These are phyloP conservation scores for Acanthamoeba culbertsoni DNA, from an alignment of 208 protist genomes.

Conservation along the genomic window DNA sequence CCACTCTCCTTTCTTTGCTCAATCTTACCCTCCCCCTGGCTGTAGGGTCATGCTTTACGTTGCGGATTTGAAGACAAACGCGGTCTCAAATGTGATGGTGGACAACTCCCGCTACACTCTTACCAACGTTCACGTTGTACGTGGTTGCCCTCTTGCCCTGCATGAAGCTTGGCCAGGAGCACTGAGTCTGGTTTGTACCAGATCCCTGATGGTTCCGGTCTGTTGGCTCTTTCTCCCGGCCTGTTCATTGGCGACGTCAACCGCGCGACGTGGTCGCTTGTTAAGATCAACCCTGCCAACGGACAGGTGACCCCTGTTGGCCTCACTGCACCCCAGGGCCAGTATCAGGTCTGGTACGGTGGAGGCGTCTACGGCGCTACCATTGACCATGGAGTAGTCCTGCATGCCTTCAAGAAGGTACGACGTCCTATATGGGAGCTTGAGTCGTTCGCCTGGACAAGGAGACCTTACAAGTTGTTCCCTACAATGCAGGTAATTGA, in stretches of 20 bases:
- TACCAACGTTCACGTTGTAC: not conserved
- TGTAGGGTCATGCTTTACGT: not conserved
- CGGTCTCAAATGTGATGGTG: not conserved
- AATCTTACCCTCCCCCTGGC: not conserved
- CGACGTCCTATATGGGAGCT: too few species aligned
- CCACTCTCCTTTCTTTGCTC: not conserved
- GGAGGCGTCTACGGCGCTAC: not conserved
- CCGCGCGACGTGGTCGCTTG: not conserved
- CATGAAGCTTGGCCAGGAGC: not conserved
- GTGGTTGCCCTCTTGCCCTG: not conserved
- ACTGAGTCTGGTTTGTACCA: not conserved
- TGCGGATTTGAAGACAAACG: not conserved
- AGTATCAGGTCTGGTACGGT: not conserved
- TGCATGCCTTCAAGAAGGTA: not conserved
- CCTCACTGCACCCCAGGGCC: not conserved
- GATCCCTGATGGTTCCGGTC: too few species aligned
- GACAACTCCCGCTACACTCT: not conserved
- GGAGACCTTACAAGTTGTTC: not conserved
- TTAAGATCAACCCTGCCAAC: not conserved
- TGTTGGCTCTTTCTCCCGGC: not conserved
- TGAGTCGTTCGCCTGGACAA: not conserved
- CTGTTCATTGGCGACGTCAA: not conserved
- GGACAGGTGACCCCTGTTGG: not conserved
- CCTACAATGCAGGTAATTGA: not conserved
- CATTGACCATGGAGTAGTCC: not conserved